These are phyloP conservation scores for Canariomyces notabilis DNA, from an alignment of 2,329 filamentous ascomycete species.

Conservation along the genomic window DNA sequence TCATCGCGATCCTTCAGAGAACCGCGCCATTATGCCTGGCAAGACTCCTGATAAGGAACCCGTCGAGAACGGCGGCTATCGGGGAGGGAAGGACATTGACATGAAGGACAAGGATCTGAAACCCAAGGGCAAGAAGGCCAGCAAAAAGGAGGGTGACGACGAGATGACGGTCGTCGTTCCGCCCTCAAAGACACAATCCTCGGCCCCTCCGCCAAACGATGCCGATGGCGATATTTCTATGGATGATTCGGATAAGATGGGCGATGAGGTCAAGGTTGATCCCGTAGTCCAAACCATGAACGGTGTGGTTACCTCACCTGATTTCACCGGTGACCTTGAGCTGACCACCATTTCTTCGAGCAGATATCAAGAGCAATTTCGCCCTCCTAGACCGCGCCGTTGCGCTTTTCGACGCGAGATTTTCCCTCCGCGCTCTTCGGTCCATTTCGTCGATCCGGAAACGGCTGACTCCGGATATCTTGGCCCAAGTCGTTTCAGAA, in stretches of 20 bases:
- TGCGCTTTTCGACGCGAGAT: conserved; percentile 87
- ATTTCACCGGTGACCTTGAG: neutral
- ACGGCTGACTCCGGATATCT: conserved; percentile 74
- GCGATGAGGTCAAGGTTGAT: conserved; percentile 53
- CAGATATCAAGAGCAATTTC: conserved; percentile 96
- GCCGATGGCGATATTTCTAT: conserved; percentile 67
- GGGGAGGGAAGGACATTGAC: conserved; percentile 66
- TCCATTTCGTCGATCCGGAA: conserved; percentile 96
- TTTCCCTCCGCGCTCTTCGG: conserved; percentile 86
- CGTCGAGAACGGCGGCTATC: conserved; percentile 59
- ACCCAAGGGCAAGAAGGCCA: conserved; percentile 58
- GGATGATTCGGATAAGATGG: conserved; percentile 53
- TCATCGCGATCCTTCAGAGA: neutral
- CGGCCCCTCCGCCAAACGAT: conserved; percentile 52
- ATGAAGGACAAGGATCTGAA: conserved; percentile 64
- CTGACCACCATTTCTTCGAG: neutral
- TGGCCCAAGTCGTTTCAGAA: conserved; percentile 74
- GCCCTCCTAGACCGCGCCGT: conserved; percentile 87
- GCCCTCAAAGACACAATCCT: conserved; percentile 61
- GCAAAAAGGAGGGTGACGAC: conserved; percentile 66
- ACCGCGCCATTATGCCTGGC: conserved; percentile 54
- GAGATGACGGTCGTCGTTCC: conserved; percentile 81
- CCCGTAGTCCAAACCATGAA: conserved; percentile 54
- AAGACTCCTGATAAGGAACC: conserved; percentile 70
- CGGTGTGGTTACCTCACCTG: conserved; percentile 41